Conservation (phyloP, 2,329 filamentous ascomycete genomes). For the Diaporthe amygdali region DNA sequence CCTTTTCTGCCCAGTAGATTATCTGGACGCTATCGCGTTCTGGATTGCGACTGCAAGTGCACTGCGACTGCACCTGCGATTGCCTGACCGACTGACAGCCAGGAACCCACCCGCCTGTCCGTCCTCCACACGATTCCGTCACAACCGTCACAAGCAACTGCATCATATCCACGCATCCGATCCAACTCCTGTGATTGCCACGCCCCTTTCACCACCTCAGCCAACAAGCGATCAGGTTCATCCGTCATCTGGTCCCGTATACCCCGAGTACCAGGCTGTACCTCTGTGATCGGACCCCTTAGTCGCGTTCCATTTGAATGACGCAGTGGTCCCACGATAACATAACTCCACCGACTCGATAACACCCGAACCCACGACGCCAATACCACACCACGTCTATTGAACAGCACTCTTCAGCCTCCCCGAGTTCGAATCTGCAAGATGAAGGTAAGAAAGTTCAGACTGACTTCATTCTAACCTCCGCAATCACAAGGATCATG, state of each 20-base stretch:
- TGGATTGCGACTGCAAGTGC: slow-evolving; percentile 6
- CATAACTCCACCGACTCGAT: slow-evolving; percentile 21
- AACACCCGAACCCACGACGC: slow-evolving; percentile 16
- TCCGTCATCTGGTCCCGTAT: background rate
- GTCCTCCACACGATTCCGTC: background rate
- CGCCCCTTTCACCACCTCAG: background rate
- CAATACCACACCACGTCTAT: background rate
- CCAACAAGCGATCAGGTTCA: background rate
- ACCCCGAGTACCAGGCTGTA: background rate
- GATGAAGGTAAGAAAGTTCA: slow-evolving; percentile 44
- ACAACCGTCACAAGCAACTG: slow-evolving; percentile 3
- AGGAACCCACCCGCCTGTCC: background rate
- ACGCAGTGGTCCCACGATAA: slow-evolving; percentile 25
- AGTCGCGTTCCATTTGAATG: slow-evolving; percentile 18
- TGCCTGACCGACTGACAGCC: slow-evolving; percentile 5
- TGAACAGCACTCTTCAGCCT: background rate
- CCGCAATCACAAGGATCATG: no score
- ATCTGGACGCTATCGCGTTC: slow-evolving; percentile 19
- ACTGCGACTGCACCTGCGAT: background rate
- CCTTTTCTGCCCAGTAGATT: slow-evolving; percentile 6
- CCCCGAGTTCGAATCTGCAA: slow-evolving; percentile 25
- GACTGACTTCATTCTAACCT: no score
- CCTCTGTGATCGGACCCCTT: slow-evolving; percentile 4
- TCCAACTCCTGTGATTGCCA: background rate
- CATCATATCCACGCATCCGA: background rate